These are phyloP conservation scores for Pyricularia sp. DNA, from an alignment of 2,329 filamentous ascomycete genomes.

Conservation along the genomic window DNA sequence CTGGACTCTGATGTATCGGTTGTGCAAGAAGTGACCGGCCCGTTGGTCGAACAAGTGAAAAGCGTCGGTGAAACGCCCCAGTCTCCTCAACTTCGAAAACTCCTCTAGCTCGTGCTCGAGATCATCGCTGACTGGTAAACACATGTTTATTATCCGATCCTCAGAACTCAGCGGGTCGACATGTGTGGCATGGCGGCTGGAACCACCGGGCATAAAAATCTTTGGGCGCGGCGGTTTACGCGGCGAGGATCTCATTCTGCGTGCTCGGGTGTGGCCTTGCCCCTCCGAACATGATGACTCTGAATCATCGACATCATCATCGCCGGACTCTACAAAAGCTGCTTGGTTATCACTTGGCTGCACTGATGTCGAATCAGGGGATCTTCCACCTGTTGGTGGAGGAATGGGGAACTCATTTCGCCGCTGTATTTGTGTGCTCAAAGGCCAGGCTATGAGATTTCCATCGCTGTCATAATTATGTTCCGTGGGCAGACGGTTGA, in stretches of 20 bases:
- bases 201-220: not conserved
- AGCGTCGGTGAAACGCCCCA: constrained; percentile 23
- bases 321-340: not conserved
- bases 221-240: not conserved
- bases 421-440: not conserved
- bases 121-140: constrained; percentile 13
- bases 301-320: not conserved
- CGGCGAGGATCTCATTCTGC: not conserved
- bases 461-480: not conserved
- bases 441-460: not conserved
- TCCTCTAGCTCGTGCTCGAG: constrained; percentile 14
- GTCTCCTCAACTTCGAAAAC: constrained; percentile 12
- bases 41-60: constrained; percentile 32
- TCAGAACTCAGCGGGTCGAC: not conserved
- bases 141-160: constrained; percentile 13
- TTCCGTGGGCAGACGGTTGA: not conserved
- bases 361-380: not conserved
- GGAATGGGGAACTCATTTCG: not conserved
- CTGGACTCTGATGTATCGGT: constrained; percentile 14
- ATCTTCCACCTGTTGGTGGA: not conserved
- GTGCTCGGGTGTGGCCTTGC: not conserved
- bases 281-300: not conserved
- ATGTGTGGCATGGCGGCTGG: constrained; percentile 22
- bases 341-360: not conserved
- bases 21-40: constrained; percentile 10